A percentile compares a stretch with the other conserved stretches of the same genome.
These are phyloP conservation scores for Leucocoprinus leucothites DNA, from an alignment of 768 basidiomycete genomes.

Conservation along the genomic window DNA sequence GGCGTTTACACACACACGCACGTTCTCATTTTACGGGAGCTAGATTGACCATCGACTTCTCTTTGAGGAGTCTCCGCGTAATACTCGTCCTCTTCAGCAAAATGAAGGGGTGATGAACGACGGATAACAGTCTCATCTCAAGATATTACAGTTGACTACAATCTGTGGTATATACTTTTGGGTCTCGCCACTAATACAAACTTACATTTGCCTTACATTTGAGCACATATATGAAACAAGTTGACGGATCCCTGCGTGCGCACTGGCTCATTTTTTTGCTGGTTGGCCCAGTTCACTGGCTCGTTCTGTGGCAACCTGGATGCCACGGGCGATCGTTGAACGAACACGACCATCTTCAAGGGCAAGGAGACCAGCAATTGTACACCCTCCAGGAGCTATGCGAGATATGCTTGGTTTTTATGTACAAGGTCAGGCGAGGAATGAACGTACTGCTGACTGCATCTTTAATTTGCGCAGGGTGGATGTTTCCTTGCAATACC, in stretches of 20 bases:
- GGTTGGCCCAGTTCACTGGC: constrained; percentile 84
- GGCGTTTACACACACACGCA: constrained; percentile 69
- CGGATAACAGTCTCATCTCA: too few relatives aligned
- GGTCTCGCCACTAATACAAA: too few relatives aligned
- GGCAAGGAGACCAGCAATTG: constrained; percentile 93
- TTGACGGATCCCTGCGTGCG: too few relatives aligned
- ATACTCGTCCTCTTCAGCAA: constrained; percentile 18
- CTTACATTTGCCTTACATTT: too few relatives aligned
- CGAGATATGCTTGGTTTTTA: background rate
- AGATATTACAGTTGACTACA: too few relatives aligned
- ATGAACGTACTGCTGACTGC: constrained; percentile 84
- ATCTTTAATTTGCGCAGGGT: constrained; percentile 97
- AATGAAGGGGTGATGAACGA: constrained; percentile 16
- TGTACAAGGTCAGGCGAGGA: background rate
- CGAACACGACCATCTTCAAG: constrained; percentile 93
- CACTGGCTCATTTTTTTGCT: constrained; percentile 38
- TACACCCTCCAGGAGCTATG: constrained; percentile 94
- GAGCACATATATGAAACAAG: too few relatives aligned
- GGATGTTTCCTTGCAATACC: constrained; percentile 83
- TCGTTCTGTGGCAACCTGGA: constrained; percentile 90
- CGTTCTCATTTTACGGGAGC: constrained; percentile 98
- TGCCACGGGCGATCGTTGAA: constrained; percentile 91
- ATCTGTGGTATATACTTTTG: too few relatives aligned
- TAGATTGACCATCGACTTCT: constrained; percentile 39
- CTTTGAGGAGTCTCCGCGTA: constrained; percentile 22